Percentiles rank a stretch among this genome's conserved stretches.
phyloP scores from a whole-genome alignment of 352 stramenopile genomes.

The Phytophthora syringae region DNA sequence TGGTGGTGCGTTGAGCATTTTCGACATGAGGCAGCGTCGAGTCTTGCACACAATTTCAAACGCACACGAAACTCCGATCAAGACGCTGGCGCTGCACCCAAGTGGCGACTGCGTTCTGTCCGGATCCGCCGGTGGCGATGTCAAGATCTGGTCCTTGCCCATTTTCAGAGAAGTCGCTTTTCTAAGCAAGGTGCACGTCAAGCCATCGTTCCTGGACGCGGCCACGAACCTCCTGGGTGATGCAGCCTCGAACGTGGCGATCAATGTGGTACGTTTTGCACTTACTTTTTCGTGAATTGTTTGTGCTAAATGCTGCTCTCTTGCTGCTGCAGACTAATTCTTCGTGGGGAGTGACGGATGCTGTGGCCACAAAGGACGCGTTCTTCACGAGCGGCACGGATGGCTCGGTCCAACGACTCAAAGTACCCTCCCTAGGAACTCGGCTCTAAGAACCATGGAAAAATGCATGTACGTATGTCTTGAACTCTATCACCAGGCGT shows the following conservation, averaged over 20 bases:
- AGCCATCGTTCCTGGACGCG: slow-evolving; percentile 81
- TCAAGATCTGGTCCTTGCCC: slow-evolving; percentile 90
- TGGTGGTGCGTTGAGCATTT: slow-evolving; percentile 81
- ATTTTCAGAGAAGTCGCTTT: slow-evolving; percentile 85
- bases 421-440: slow-evolving; percentile 53
- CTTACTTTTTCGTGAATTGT: not conserved
- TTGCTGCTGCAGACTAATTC: slow-evolving; percentile 65
- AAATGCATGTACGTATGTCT: not conserved
- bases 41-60: slow-evolving; percentile 85
- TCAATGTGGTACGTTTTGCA: slow-evolving; percentile 75
- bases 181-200: slow-evolving; percentile 78
- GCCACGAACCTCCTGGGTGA: slow-evolving; percentile 82
- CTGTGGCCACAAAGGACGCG: slow-evolving; percentile 75
- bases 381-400: slow-evolving; percentile 89
- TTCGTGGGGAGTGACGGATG: slow-evolving; percentile 86
- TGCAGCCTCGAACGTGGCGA: slow-evolving; percentile 84
- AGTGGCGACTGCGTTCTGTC: slow-evolving; percentile 84
- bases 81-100: slow-evolving; percentile 79
- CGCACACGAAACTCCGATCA: slow-evolving; percentile 87
- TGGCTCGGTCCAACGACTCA: slow-evolving; percentile 80
- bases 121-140: slow-evolving; percentile 79
- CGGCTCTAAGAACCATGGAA: slow-evolving; percentile 21
- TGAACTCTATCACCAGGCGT: too few relatives aligned
- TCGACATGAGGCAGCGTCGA: slow-evolving; percentile 88
- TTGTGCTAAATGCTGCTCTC: slow-evolving; percentile 2